A percentile compares a stretch with the other conserved stretches of the same genome.
Conservation (phyloP, 176 grass and related monocot species). For the Oryza longistaminata region DNA sequence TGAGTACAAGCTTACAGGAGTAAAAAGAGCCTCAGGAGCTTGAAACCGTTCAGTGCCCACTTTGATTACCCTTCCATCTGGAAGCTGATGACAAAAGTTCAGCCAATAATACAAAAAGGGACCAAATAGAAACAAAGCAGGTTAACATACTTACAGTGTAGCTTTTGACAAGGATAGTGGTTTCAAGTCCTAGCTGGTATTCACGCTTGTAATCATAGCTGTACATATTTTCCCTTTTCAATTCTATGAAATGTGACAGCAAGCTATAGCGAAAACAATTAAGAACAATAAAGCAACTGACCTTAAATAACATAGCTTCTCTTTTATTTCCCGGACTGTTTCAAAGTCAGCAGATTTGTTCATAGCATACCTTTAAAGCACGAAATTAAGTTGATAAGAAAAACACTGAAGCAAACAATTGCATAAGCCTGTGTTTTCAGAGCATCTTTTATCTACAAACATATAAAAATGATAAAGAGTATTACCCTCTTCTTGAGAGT, state of each 20-base stretch:
- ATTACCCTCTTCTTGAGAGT: slow-evolving; percentile 95
- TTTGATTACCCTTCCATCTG: slow-evolving; percentile 99
- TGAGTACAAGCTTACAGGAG: slow-evolving; percentile 64
- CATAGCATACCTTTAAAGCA: slow-evolving; percentile 81
- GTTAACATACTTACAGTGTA: slow-evolving; percentile 74
- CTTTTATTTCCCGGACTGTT: slow-evolving; percentile 93
- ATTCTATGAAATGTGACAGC: slow-evolving; percentile 9
- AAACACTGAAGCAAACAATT: slow-evolving; percentile 22
- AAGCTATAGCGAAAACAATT: background rate
- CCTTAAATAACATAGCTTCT: slow-evolving; percentile 95
- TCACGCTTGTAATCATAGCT: slow-evolving; percentile 98
- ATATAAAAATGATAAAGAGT: slow-evolving; percentile 27
- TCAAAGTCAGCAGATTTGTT: slow-evolving; percentile 98
- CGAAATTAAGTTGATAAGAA: slow-evolving; percentile 21
- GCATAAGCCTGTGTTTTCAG: slow-evolving; percentile 6
- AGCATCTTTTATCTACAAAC: slow-evolving; percentile 32
- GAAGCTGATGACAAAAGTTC: slow-evolving; percentile 74
- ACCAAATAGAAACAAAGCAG: slow-evolving; percentile 12
- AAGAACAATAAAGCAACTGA: slow-evolving; percentile 34
- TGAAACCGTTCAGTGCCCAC: slow-evolving; percentile 96
- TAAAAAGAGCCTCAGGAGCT: slow-evolving; percentile 95
- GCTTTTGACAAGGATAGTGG: slow-evolving; percentile 97
- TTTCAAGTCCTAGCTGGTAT: slow-evolving; percentile 93
- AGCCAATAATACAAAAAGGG: slow-evolving; percentile 30
- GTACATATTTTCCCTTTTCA: slow-evolving; percentile 33